phyloP scores from a whole-genome alignment of 2,329 filamentous ascomycete genomes.

The Westerdykella sp. region DNA sequence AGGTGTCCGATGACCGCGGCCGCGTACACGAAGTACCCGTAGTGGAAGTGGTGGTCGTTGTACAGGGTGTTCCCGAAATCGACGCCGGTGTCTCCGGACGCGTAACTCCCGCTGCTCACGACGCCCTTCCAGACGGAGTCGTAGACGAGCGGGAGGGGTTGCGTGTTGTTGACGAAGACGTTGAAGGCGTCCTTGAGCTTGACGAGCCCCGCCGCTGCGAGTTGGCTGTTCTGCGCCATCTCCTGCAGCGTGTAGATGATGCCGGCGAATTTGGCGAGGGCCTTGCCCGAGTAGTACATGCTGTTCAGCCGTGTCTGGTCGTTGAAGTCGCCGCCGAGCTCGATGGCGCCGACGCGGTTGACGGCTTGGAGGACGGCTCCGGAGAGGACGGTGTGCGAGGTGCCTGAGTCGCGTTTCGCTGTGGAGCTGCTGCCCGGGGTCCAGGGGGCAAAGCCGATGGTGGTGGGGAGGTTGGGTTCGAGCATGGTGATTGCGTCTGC shows the following conservation, averaged over 20 bases:
- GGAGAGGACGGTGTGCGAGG: neutral
- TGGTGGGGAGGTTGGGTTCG: slow-evolving; percentile 62
- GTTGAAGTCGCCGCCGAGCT: slow-evolving; percentile 70
- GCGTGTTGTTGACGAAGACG: slow-evolving; percentile 44
- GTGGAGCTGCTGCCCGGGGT: slow-evolving; percentile 39
- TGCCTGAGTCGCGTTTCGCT: slow-evolving; percentile 24
- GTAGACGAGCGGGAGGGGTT: slow-evolving; percentile 51
- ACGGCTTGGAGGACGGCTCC: slow-evolving; percentile 46
- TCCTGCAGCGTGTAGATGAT: slow-evolving; percentile 45
- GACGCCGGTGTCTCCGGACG: slow-evolving; percentile 53
- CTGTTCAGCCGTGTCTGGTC: slow-evolving; percentile 72
- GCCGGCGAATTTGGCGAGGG: slow-evolving; percentile 41
- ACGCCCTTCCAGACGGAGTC: slow-evolving; percentile 69
- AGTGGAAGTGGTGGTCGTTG: slow-evolving; percentile 64
- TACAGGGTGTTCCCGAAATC: slow-evolving; percentile 92
- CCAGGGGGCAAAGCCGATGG: slow-evolving; percentile 79
- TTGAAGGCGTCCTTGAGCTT: slow-evolving; percentile 47
- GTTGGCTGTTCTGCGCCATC: slow-evolving; percentile 54
- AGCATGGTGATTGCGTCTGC: slow-evolving; percentile 57
- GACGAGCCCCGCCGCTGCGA: slow-evolving; percentile 47
- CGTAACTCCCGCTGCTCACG: slow-evolving; percentile 72
- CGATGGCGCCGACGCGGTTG: slow-evolving; percentile 56
- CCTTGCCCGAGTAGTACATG: slow-evolving; percentile 82
- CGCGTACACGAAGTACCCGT: slow-evolving; percentile 83
- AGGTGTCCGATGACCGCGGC: slow-evolving; percentile 80